Conservation (phyloP, 1,284 basidiomycete species). For the Wolfiporia cocos region DNA sequence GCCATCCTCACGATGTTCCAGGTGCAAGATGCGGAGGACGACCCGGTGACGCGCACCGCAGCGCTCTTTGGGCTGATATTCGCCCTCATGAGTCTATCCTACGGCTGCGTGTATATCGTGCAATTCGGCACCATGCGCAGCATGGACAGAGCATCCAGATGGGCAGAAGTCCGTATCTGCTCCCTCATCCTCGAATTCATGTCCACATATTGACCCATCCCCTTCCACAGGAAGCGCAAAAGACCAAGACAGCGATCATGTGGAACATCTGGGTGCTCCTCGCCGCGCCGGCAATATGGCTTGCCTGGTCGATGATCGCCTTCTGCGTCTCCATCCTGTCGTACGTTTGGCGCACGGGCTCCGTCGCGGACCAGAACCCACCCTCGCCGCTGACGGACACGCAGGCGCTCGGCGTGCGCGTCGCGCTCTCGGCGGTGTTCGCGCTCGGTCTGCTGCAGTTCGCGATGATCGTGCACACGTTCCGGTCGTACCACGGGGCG, state of each 20-base stretch:
- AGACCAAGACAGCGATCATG: constrained; percentile 55
- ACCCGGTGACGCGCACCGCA: constrained; percentile 61
- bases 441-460: constrained; percentile 59
- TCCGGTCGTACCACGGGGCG: constrained; percentile 41
- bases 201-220: no score
- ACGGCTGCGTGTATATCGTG: constrained; percentile 73
- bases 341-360: constrained; percentile 69
- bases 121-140: constrained; percentile 73
- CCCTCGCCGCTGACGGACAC: constrained; percentile 22
- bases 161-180: constrained; percentile 65
- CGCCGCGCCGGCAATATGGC: constrained; percentile 68
- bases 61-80: constrained; percentile 64
- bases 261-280: constrained; percentile 82
- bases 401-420: constrained; percentile 45
- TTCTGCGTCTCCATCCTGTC: constrained; percentile 65
- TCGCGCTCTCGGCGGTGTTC: constrained; percentile 51
- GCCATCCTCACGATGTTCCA: constrained; percentile 75
- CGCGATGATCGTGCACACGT: constrained; percentile 51
- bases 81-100: constrained; percentile 67
- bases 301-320: constrained; percentile 71
- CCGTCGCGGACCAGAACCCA: constrained; percentile 35
- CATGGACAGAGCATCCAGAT: constrained; percentile 69
- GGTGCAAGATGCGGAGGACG: constrained; percentile 46
- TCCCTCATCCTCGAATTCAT: no score
- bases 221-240: constrained; percentile 54